A percentile compares a stretch with the other conserved stretches of the same genome.
These are phyloP conservation scores for Corymbia calophylla DNA, from an alignment of 441 rosid genomes.

Conservation along the genomic window DNA sequence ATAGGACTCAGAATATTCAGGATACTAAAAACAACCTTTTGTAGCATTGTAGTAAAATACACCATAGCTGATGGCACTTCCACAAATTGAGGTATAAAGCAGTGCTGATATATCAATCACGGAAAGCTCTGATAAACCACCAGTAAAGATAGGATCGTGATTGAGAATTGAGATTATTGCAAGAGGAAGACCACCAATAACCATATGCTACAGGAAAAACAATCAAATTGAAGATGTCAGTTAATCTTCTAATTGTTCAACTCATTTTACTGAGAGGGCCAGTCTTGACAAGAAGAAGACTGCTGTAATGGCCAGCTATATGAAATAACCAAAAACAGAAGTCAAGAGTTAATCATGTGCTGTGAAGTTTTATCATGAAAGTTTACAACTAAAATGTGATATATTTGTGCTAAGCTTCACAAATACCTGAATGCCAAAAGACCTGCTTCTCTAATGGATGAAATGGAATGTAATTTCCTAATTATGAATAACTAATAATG, in stretches of 20 bases:
- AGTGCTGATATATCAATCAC: constrained; percentile 52
- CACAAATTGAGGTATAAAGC: constrained; percentile 78
- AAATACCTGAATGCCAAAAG: neutral
- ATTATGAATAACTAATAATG: neutral
- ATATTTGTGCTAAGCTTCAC: neutral
- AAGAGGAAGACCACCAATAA: constrained; percentile 87
- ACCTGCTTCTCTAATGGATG: neutral
- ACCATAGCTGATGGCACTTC: constrained; percentile 90
- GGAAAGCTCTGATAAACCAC: constrained; percentile 48
- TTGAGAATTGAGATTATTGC: constrained; percentile 45
- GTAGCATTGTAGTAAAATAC: constrained; percentile 88
- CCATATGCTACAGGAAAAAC: constrained; percentile 62
- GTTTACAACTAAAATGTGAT: neutral
- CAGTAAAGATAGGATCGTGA: constrained; percentile 57
- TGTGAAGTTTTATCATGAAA: neutral
- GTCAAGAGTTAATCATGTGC: neutral
- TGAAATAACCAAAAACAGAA: neutral
- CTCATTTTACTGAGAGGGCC: neutral
- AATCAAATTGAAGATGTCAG: neutral
- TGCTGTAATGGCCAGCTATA: neutral
- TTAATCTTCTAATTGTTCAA: constrained; percentile 1
- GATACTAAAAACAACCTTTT: constrained; percentile 62
- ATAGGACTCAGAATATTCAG: too few species aligned
- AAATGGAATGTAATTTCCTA: too few species aligned
- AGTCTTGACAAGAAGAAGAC: neutral